phyloP scores from a whole-genome alignment of 805 yeast species.

The Saccharomycopsis guyanensis region DNA sequence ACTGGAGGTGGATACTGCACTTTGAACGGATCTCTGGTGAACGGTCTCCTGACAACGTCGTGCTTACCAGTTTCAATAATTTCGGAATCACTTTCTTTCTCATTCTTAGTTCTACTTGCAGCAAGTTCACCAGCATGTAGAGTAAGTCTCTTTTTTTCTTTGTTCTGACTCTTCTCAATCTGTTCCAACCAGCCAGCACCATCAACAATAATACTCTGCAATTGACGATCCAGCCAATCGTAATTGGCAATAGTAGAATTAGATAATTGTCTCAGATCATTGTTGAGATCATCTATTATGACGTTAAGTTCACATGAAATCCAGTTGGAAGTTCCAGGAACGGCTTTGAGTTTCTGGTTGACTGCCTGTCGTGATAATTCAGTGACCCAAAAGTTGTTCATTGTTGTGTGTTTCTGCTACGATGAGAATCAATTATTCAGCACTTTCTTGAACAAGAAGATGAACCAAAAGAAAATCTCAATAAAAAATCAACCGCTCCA shows the following conservation, averaged over 20 bases:
- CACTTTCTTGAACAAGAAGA: neutral
- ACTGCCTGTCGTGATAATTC: neutral
- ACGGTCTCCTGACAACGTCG: neutral
- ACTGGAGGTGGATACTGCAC: too few relatives aligned
- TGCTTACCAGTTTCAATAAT: neutral
- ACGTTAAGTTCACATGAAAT: neutral
- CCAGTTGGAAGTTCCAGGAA: conserved; percentile 13
- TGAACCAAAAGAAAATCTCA: neutral
- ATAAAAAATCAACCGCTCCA: too few relatives aligned
- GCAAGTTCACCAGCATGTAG: neutral
- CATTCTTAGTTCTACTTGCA: neutral
- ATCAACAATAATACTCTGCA: neutral
- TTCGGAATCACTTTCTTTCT: neutral
- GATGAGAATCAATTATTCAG: too few relatives aligned
- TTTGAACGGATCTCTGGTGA: neutral
- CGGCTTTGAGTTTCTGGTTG: neutral
- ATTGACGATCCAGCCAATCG: neutral
- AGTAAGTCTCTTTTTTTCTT: neutral
- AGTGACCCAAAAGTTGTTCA: conserved; percentile 10
- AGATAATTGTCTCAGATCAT: too few relatives aligned
- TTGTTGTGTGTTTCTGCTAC: neutral
- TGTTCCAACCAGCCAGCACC: neutral
- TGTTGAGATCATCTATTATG: neutral
- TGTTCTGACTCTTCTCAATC: neutral
- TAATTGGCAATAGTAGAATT: too few relatives aligned